Evolutionary conservation across 1,284 basidiomycete species (phyloP), one percentile per base, ranked within the genome.

Genomic region (Sanghuangporus sanghuang): DNA sequence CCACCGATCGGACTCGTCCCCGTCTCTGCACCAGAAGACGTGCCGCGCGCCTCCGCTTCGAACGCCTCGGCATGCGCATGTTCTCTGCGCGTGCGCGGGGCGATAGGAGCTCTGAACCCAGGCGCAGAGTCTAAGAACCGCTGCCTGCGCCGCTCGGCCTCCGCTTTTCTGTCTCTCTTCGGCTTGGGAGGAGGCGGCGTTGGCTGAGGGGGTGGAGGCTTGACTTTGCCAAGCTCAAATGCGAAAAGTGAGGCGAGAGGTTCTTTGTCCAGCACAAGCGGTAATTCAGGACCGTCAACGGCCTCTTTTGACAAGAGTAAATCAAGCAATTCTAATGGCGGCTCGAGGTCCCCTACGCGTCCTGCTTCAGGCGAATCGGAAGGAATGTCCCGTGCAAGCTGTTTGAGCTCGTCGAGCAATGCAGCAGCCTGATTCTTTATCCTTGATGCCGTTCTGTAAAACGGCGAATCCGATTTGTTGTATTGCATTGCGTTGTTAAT

Each of bases 401-500:
- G 65, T 59, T 85, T 77, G 16, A 95, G 77, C 8, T 86, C 82
- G 27, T 81, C 78, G 8, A 96, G 77, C 5, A 93, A 79, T 0
- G 84, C 79, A 59, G 77, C 77, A 0, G 84, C 76, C n/a, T 80
- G 77, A 18, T 78, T 81, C 71, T 86, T 84, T 66, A 98, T 86
- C 52, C 86, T 79, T 18, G 81, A 73, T 0, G 96, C 96, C 0
- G 85, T 78, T 69, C 87, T 90, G 75, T 93, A 84, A 71, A 90
- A 90, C 0, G 82, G 69, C 0, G 90, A 89, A 39, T 88, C 89
- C 0, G 84, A 75, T 68, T 87, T 85, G 74, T 99, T 98, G 76
- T 98, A 99, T 5, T 83, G 69, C 66, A 92, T 86, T 0, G 96
- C 96, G 70, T 99, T 99, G 67, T 86, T 79, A 14, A 95, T 73